Percentiles rank a stretch among this genome's conserved stretches.
Conservation (phyloP, 2,329 filamentous ascomycete genomes). For the Apiospora malaysiana region DNA sequence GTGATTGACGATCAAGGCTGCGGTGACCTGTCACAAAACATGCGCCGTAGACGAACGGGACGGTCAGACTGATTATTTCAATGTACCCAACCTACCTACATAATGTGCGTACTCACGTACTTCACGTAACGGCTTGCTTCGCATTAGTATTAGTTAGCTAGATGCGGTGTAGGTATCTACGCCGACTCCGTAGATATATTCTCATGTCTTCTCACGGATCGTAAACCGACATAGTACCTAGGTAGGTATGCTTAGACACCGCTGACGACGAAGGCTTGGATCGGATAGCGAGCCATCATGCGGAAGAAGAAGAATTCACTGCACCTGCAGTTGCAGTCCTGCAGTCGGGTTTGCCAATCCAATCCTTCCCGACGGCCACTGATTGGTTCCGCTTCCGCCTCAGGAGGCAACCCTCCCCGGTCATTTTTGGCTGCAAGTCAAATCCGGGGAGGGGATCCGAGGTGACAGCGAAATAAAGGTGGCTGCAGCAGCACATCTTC, state of each 20-base stretch:
- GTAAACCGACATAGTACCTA: not conserved
- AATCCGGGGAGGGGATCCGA: slow-evolving; percentile 10
- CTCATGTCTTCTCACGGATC: not conserved
- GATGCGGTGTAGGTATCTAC: not conserved
- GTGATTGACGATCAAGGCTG: slow-evolving; percentile 7
- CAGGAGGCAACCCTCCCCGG: slow-evolving; percentile 1
- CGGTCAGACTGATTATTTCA: not conserved
- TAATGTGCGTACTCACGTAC: too few species aligned
- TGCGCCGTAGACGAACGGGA: not conserved
- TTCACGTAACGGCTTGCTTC: not conserved
- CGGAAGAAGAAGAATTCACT: too few species aligned
- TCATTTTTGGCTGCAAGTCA: slow-evolving; percentile 2
- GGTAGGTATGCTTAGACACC: not conserved
- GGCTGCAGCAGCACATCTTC: slow-evolving; percentile 4
- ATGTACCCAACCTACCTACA: not conserved
- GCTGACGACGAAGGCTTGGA: not conserved
- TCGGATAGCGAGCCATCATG: slow-evolving; percentile 2
- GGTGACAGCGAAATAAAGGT: slow-evolving; percentile 7
- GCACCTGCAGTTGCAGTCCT: not conserved
- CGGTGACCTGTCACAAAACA: slow-evolving; percentile 24
- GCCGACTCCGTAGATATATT: not conserved
- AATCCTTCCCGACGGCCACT: not conserved
- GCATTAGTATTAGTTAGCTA: too few species aligned
- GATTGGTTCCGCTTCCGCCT: not conserved
- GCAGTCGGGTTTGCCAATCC: not conserved